Percentiles rank a stretch among this genome's conserved stretches.
These are phyloP conservation scores for Alternaria ventricosa DNA, from an alignment of 2,329 filamentous ascomycete species.

Conservation along the genomic window DNA sequence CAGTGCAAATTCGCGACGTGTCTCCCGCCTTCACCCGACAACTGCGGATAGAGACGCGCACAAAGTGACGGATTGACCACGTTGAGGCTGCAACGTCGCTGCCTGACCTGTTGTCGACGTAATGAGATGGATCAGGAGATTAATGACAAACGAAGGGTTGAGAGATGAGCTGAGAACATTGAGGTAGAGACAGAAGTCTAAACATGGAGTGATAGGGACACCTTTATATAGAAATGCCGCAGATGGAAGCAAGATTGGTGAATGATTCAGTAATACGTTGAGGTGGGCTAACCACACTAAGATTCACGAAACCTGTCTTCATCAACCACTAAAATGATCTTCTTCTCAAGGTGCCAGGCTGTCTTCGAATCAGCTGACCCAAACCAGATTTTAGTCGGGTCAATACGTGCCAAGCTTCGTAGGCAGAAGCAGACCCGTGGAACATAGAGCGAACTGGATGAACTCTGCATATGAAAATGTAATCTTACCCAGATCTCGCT, in stretches of 20 bases:
- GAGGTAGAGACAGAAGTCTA: neutral
- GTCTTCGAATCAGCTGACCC: neutral
- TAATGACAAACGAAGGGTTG: neutral
- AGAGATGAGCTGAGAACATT: neutral
- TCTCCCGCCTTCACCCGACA: neutral
- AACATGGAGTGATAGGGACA: neutral
- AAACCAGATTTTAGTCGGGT: neutral
- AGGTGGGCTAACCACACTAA: neutral
- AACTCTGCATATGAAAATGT: conserved; percentile 4
- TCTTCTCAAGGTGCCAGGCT: neutral
- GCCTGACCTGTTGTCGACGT: conserved; percentile 1
- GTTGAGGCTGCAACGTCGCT: neutral
- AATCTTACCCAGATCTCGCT: neutral
- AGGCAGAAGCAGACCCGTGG: conserved; percentile 3
- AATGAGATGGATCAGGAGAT: conserved; percentile 1
- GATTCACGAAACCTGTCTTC: neutral
- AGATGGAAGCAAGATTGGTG: neutral
- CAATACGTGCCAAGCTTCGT: neutral
- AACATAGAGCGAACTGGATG: neutral
- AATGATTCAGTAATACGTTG: neutral
- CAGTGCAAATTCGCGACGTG: neutral
- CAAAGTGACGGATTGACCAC: neutral
- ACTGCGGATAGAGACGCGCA: neutral
- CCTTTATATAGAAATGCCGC: neutral
- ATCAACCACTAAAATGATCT: neutral